These are phyloP conservation scores for Breviolum minutum DNA, from an alignment of 73 alveolate species.

Conservation along the genomic window DNA sequence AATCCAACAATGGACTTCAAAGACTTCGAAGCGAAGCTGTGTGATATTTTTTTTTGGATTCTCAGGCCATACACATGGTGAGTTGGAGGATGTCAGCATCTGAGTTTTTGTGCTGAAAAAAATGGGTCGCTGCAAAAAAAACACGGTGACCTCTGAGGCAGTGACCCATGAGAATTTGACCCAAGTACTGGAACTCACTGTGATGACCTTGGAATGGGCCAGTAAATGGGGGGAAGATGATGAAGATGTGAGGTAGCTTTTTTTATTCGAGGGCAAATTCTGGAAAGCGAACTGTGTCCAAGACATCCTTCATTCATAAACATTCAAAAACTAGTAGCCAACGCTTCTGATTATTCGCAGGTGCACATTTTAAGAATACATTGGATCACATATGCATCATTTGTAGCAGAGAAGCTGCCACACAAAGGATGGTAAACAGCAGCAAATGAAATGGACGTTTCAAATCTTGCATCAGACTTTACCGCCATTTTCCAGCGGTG, in stretches of 20 bases:
- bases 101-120: not conserved
- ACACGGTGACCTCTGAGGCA: not conserved
- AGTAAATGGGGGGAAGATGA: not conserved
- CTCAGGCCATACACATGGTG: slow-evolving; percentile 70
- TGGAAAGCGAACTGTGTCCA: too few relatives aligned
- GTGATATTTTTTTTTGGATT: too few relatives aligned
- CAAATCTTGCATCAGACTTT: too few relatives aligned
- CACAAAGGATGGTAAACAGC: too few relatives aligned
- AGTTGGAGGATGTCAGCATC: slow-evolving; percentile 45
- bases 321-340: too few relatives aligned
- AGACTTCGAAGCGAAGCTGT: not conserved
- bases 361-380: too few relatives aligned
- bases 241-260: not conserved
- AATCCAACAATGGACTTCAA: not conserved
- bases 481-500: not conserved
- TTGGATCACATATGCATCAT: too few relatives aligned
- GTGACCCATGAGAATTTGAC: slow-evolving; percentile 59
- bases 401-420: too few relatives aligned
- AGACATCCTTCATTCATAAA: too few relatives aligned
- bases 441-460: too few relatives aligned
- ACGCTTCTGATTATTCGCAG: too few relatives aligned
- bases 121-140: not conserved
- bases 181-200: slow-evolving; percentile 71
- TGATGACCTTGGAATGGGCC: not conserved
- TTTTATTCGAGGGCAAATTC: too few relatives aligned